Conservation (phyloP, 1,139 yeast genomes). For the Groenewaldozyma sp. region DNA sequence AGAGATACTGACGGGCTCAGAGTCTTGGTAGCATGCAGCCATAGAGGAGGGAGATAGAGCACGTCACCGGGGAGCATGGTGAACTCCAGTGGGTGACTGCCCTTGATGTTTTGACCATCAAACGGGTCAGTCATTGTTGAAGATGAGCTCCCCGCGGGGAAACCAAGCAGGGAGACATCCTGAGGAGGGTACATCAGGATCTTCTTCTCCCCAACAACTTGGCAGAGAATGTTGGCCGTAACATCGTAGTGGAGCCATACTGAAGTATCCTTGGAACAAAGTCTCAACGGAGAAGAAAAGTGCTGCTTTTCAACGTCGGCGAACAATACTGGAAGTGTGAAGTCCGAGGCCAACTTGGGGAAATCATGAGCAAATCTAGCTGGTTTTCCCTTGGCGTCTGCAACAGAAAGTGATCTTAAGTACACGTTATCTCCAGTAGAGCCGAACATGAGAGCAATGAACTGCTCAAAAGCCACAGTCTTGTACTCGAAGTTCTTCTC, state of each 20-base stretch:
- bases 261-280: constrained; percentile 28
- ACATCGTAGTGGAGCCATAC: constrained; percentile 35
- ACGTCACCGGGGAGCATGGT: constrained; percentile 32
- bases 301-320: constrained; percentile 13
- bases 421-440: constrained; percentile 16
- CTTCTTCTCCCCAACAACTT: constrained; percentile 27
- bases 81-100: constrained; percentile 25
- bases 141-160: constrained; percentile 29
- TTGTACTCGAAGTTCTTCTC: constrained; percentile 29
- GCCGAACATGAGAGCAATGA: constrained; percentile 20
- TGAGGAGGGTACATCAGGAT: constrained; percentile 31
- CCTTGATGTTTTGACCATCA: constrained; percentile 14
- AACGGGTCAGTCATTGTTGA: constrained; percentile 29
- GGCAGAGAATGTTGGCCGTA: constrained; percentile 31
- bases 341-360: constrained; percentile 25
- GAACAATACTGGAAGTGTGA: constrained; percentile 24
- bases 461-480: constrained; percentile 23
- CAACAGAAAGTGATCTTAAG: constrained; percentile 25
- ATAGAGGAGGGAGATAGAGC: constrained; percentile 30
- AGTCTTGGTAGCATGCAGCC: constrained; percentile 33
- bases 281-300: constrained; percentile 30
- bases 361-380: constrained; percentile 27
- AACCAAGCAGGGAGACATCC: constrained; percentile 23
- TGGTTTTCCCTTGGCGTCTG: constrained; percentile 26
- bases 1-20: constrained; percentile 27